Evolutionary conservation across 2,329 filamentous ascomycete genomes (phyloP).

Genomic region (Sarocladium brachiariae): DNA sequence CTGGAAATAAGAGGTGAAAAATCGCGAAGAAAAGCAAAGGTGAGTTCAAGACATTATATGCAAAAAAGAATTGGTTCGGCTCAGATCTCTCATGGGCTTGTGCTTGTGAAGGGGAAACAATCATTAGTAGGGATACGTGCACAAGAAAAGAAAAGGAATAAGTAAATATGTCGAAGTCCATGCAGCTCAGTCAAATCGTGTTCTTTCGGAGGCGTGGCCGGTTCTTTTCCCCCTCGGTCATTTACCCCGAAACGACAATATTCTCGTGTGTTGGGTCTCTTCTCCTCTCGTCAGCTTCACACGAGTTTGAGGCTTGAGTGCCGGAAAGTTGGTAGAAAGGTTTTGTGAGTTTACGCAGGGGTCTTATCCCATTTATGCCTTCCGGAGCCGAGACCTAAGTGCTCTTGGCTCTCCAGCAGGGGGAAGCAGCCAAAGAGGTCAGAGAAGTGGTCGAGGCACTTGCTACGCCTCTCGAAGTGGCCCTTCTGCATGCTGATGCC

Average conservation of each 20-base stretch:
- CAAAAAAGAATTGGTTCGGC: too few relatives aligned
- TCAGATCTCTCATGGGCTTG: too few relatives aligned
- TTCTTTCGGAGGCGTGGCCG: not conserved
- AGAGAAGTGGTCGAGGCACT: slow-evolving; percentile 28
- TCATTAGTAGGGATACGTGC: too few relatives aligned
- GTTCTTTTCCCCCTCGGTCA: not conserved
- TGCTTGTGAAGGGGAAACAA: too few relatives aligned
- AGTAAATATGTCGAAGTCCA: too few relatives aligned
- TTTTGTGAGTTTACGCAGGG: not conserved
- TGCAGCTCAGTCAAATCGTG: too few relatives aligned
- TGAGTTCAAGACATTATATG: too few relatives aligned
- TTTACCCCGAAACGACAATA: not conserved
- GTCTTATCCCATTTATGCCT: slow-evolving; percentile 2
- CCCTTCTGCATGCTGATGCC: slow-evolving; percentile 28
- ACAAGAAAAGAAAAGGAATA: too few relatives aligned
- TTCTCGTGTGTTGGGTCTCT: not conserved
- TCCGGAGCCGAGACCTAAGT: not conserved
- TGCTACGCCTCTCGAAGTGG: slow-evolving; percentile 26
- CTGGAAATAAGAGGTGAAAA: too few relatives aligned
- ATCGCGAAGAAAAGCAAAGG: too few relatives aligned
- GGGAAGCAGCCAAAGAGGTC: slow-evolving; percentile 28
- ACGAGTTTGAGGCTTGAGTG: too few relatives aligned
- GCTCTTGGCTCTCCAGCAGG: slow-evolving; percentile 18
- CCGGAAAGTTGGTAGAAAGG: too few relatives aligned
- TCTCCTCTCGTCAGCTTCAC: not conserved